A percentile compares a stretch with the other conserved stretches of the same genome.
phyloP scores from a whole-genome alignment of 805 yeast species.

The Metschnikowia henanensis region DNA sequence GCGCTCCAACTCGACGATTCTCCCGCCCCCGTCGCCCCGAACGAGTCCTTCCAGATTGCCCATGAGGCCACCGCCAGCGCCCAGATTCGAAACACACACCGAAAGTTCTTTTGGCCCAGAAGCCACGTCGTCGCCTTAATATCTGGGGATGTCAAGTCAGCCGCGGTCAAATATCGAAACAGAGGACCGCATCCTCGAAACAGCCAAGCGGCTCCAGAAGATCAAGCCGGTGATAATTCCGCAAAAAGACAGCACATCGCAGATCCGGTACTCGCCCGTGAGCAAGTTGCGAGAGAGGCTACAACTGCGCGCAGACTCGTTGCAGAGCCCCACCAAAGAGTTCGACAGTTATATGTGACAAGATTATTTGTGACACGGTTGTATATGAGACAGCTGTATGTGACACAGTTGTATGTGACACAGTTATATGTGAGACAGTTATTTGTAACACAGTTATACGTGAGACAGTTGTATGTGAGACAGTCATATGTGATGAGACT shows the following conservation, averaged over 20 bases:
- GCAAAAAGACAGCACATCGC: conserved; percentile 24
- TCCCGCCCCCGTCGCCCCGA: conserved; percentile 3
- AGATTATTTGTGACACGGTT: neutral
- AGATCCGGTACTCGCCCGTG: conserved; percentile 33
- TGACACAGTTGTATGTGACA: too few relatives aligned
- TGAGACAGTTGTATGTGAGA: too few relatives aligned
- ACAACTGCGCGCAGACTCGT: conserved; percentile 5
- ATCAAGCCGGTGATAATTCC: conserved; percentile 41
- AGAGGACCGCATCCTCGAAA: conserved; percentile 22
- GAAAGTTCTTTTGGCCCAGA: conserved; percentile 2
- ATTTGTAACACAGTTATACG: too few relatives aligned
- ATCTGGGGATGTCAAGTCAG: neutral
- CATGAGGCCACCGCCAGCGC: conserved; percentile 13
- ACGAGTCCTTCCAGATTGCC: conserved; percentile 1
- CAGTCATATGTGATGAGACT: too few relatives aligned
- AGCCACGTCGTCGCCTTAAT: conserved; percentile 12
- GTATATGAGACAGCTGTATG: too few relatives aligned
- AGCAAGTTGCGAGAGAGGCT: conserved; percentile 28
- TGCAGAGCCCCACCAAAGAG: conserved; percentile 1
- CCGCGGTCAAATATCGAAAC: neutral
- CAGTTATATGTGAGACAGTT: too few relatives aligned
- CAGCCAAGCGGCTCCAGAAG: conserved; percentile 33
- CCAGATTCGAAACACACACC: conserved; percentile 6
- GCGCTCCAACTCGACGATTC: conserved; percentile 1
- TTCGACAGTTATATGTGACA: too few relatives aligned